Evolutionary conservation across 495 filamentous ascomycete species (phyloP).

Genomic region (Aspergillus ellipticus): DNA sequence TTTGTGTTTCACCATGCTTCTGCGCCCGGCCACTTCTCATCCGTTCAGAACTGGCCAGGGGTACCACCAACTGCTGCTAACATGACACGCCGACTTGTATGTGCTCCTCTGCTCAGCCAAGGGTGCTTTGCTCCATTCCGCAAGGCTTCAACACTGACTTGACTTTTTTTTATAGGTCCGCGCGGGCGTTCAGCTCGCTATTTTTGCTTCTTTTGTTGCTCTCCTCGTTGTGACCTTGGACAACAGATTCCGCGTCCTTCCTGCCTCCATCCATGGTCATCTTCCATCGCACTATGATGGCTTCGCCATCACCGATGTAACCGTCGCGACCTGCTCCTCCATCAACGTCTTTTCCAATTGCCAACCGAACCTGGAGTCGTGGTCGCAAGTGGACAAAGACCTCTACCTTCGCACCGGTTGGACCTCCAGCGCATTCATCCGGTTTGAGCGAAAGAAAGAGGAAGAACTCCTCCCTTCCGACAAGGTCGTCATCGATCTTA

Average conservation of each 20-base stretch:
- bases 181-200: slow-evolving; percentile 73
- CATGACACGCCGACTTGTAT: slow-evolving; percentile 50
- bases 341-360: slow-evolving; percentile 76
- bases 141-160: background rate
- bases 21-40: slow-evolving; percentile 17
- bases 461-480: slow-evolving; percentile 74
- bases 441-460: slow-evolving; percentile 83
- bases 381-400: slow-evolving; percentile 90
- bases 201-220: slow-evolving; percentile 62
- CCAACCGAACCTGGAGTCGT: slow-evolving; percentile 67
- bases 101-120: slow-evolving; percentile 6
- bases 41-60: slow-evolving; percentile 35
- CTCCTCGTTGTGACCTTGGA: slow-evolving; percentile 74
- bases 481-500: slow-evolving; percentile 78
- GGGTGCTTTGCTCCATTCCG: background rate
- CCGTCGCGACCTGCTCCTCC: slow-evolving; percentile 70
- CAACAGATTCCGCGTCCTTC: slow-evolving; percentile 75
- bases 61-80: slow-evolving; percentile 20
- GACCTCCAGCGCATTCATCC: slow-evolving; percentile 76
- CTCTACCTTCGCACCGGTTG: slow-evolving; percentile 73
- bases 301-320: slow-evolving; percentile 83
- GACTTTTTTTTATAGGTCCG: slow-evolving; percentile 54
- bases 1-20: slow-evolving; percentile 22
- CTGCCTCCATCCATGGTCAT: slow-evolving; percentile 74
- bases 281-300: slow-evolving; percentile 79